A percentile compares a stretch with the other conserved stretches of the same genome.
Evolutionary conservation across 2,329 filamentous ascomycete genomes (phyloP).

Genomic region (Periconia sp.): DNA sequence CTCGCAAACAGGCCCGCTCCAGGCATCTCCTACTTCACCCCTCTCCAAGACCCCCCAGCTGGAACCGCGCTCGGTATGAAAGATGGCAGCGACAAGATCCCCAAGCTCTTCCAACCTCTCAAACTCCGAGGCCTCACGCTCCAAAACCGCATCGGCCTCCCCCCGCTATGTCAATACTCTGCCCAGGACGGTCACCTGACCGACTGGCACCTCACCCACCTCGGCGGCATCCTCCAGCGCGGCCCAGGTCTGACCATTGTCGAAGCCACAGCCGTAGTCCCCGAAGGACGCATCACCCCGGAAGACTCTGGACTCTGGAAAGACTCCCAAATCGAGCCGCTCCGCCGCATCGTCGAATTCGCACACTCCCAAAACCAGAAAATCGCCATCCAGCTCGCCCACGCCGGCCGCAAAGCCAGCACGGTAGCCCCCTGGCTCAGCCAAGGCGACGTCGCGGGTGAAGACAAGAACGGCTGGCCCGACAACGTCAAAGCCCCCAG

Average conservation of each 20-base stretch:
- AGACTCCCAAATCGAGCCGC: slow-evolving; percentile 75
- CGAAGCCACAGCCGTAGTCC: slow-evolving; percentile 74
- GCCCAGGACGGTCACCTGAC: slow-evolving; percentile 72
- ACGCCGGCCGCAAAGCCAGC: slow-evolving; percentile 70
- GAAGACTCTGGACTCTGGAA: slow-evolving; percentile 81
- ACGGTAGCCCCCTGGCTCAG: slow-evolving; percentile 66
- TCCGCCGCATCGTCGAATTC: slow-evolving; percentile 74
- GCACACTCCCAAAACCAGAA: slow-evolving; percentile 77
- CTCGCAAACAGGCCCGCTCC: slow-evolving; percentile 47
- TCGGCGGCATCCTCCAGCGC: slow-evolving; percentile 75
- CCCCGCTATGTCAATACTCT: slow-evolving; percentile 68
- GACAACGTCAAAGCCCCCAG: slow-evolving; percentile 59
- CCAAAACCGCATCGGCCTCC: slow-evolving; percentile 66
- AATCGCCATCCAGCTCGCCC: slow-evolving; percentile 77
- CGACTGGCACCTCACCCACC: slow-evolving; percentile 79
- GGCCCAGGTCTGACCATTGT: slow-evolving; percentile 74
- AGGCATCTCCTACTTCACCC: slow-evolving; percentile 52
- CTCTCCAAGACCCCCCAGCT: slow-evolving; percentile 48
- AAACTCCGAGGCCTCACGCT: slow-evolving; percentile 62
- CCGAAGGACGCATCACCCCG: slow-evolving; percentile 81
- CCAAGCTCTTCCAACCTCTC: slow-evolving; percentile 62
- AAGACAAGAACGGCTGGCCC: slow-evolving; percentile 58
- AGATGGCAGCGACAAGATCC: slow-evolving; percentile 53
- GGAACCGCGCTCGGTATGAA: slow-evolving; percentile 52
- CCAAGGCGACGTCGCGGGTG: slow-evolving; percentile 56